Evolutionary conservation across 495 filamentous ascomycete genomes (phyloP), one percentile per base, ranked within the genome.

Genomic region (Penicillium argentinense): DNA sequence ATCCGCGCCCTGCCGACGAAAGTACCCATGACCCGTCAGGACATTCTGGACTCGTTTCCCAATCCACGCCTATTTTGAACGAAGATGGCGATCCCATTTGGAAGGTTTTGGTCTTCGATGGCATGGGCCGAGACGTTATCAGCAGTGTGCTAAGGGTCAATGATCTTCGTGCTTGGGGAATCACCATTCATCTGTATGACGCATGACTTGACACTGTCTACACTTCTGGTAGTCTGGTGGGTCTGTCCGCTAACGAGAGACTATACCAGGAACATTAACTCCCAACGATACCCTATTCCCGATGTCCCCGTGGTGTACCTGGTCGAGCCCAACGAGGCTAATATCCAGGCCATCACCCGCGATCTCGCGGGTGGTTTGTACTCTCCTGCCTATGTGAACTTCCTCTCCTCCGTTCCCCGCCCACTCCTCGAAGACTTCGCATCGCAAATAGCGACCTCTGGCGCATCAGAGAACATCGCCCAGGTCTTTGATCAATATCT

Each of bases 401-500:
- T 97, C 66, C 80, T 99, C 21, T 91, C 88, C 37, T 97, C 95
- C 24, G 87, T 99, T 51, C 89, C 93, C 2, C 80, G 95, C 39
- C 86, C 91, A 11, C 75, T 99, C 18, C 83, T 99, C 40, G 95
- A 99, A 74, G 92, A 97, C 51, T 97, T 97, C 62, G 95, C 91
- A 6, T 78, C 85, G 13, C 82, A 95, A 60, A 92, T 93, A 26
- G 95, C 89, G 1, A 68, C 86, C 16, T 83, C 87, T 14, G 87
- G 84, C 9, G 93, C 90, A 3, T 81, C 90, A 2, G 92, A 97
- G 54, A 82, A 85, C 51, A 87, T 99, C 41, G 82, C 90, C 12
- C 91, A 96, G 57, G 83, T 99, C 25, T 99, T 85, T 57, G 95
- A 99, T 62, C 95, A 99, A 60, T 97, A 97, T 49, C 78, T 99